phyloP scores from a whole-genome alignment of 2,329 filamentous ascomycete genomes.

The Fusarium sp. region DNA sequence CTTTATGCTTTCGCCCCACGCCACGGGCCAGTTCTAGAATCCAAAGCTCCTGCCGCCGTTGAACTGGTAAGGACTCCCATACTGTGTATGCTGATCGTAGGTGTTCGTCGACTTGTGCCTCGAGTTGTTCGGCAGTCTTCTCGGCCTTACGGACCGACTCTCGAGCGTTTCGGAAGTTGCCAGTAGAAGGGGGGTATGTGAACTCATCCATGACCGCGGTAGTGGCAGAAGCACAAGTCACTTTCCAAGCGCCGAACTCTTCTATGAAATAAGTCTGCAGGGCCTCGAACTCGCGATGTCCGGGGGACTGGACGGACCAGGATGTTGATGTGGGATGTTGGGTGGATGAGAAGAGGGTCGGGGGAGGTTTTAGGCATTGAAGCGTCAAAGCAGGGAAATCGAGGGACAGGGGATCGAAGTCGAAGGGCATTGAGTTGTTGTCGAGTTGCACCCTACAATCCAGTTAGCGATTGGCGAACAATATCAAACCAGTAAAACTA shows the following conservation, averaged over 20 bases:
- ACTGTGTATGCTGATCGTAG: constrained; percentile 82
- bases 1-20: constrained; percentile 70
- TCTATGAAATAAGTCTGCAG: constrained; percentile 77
- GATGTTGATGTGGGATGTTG: constrained; percentile 84
- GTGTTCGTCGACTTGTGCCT: constrained; percentile 81
- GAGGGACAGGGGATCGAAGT: constrained; percentile 88
- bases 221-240: constrained; percentile 66
- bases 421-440: constrained; percentile 72
- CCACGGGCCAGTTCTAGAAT: constrained; percentile 73
- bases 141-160: constrained; percentile 66
- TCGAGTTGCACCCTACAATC: constrained; percentile 68
- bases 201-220: constrained; percentile 67
- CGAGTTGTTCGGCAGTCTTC: constrained; percentile 70
- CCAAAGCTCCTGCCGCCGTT: constrained; percentile 73
- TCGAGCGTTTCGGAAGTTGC: constrained; percentile 60
- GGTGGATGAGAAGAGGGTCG: constrained; percentile 85
- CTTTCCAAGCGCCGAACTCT: constrained; percentile 77
- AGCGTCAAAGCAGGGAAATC: constrained; percentile 90
- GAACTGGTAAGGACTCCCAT: constrained; percentile 77
- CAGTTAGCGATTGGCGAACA: constrained; percentile 28
- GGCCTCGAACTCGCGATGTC: constrained; percentile 80
- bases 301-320: constrained; percentile 85
- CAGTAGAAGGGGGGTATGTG: constrained; percentile 62
- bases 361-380: constrained; percentile 83
- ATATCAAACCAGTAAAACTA: constrained; percentile 27